Evolutionary conservation across 306 rosid genomes (phyloP).

Genomic region (Vigna nakashimae): DNA sequence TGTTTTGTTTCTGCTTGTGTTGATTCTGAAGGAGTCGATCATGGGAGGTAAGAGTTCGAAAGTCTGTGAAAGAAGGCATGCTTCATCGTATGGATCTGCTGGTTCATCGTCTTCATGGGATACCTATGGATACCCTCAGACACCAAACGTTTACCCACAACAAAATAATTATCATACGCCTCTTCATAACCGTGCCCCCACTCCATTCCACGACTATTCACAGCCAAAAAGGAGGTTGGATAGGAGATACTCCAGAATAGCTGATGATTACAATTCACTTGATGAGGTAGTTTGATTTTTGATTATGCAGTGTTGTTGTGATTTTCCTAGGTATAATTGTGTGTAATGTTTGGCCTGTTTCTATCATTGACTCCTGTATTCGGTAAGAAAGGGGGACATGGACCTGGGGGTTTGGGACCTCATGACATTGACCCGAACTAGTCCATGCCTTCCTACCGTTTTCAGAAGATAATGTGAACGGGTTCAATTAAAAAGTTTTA

Average conservation of each 20-base stretch:
- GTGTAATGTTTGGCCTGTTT: slow-evolving; percentile 9
- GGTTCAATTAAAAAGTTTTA: not conserved
- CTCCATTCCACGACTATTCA: slow-evolving; percentile 46
- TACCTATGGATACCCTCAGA: slow-evolving; percentile 52
- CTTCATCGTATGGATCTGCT: slow-evolving; percentile 47
- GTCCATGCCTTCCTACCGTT: not conserved
- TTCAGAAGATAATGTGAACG: slow-evolving; percentile 14
- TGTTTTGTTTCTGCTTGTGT: slow-evolving; percentile 42
- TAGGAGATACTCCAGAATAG: slow-evolving; percentile 74
- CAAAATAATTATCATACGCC: slow-evolving; percentile 51
- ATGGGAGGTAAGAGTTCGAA: slow-evolving; percentile 77
- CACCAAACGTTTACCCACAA: slow-evolving; percentile 51
- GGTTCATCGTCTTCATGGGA: slow-evolving; percentile 55
- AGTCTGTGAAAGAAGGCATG: slow-evolving; percentile 49
- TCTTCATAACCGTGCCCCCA: slow-evolving; percentile 47
- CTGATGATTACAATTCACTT: slow-evolving; percentile 79
- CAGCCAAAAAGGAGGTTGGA: slow-evolving; percentile 59
- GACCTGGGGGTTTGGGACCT: slow-evolving; percentile 4
- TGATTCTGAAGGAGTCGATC: slow-evolving; percentile 42
- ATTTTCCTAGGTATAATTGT: slow-evolving; percentile 25
- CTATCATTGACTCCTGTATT: slow-evolving; percentile 4
- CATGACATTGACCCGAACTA: slow-evolving; percentile 12
- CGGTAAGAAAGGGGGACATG: not conserved
- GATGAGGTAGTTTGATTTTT: slow-evolving; percentile 69
- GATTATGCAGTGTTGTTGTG: slow-evolving; percentile 9